These are phyloP conservation scores for Tremella mesenterica DNA, from an alignment of 768 basidiomycete species.

Conservation along the genomic window DNA sequence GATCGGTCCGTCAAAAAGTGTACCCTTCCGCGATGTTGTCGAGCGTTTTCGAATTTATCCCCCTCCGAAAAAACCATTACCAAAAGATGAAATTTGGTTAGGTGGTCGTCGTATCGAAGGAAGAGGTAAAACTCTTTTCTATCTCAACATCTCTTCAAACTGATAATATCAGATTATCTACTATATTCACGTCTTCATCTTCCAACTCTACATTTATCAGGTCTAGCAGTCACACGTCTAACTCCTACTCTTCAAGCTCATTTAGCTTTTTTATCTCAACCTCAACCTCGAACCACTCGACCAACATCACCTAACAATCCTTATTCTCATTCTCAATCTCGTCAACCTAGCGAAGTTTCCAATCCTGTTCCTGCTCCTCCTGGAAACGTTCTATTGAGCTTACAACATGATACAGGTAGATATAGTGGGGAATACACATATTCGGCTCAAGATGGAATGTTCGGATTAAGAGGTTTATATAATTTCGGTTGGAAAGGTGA, in stretches of 20 bases:
- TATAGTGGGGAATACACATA: constrained; percentile 92
- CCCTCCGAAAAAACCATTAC: constrained; percentile 68
- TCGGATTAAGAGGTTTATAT: constrained; percentile 75
- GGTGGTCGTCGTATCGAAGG: constrained; percentile 69
- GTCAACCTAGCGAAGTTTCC: constrained; percentile 42
- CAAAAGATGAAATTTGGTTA: constrained; percentile 69
- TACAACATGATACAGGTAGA: constrained; percentile 86
- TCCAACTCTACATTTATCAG: constrained; percentile 79
- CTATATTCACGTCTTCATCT: constrained; percentile 86
- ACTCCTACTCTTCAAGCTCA: constrained; percentile 69
- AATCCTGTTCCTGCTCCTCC: constrained; percentile 26
- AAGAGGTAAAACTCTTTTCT: constrained; percentile 55
- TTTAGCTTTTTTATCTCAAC: constrained; percentile 52
- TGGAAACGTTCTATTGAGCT: constrained; percentile 58
- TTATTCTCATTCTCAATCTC: constrained; percentile 43
- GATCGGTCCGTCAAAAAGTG: constrained; percentile 43
- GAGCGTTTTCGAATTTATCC: constrained; percentile 79
- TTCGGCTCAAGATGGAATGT: constrained; percentile 90
- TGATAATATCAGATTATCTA: constrained; percentile 62
- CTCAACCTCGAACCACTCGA: constrained; percentile 46
- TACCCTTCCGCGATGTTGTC: constrained; percentile 77
- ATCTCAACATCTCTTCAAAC: background rate
- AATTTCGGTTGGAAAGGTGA: constrained; percentile 79
- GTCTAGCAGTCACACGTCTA: constrained; percentile 73
- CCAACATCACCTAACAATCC: constrained; percentile 16